Base-by-base conservation (phyloP, 140 eudicot species). In the Cichorium intybus region DNA sequence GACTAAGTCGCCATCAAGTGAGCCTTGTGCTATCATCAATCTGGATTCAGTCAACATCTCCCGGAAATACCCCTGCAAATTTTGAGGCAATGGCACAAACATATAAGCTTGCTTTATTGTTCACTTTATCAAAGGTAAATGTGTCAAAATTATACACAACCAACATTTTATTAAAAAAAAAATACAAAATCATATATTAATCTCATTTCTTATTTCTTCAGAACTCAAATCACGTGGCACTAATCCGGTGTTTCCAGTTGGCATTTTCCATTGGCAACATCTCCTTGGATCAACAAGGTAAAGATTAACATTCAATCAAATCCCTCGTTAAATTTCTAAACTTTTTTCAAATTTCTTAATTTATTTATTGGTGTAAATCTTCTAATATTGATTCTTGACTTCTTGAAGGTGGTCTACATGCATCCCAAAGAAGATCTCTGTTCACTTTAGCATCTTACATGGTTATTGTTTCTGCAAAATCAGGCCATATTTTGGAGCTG, bases 1-100 rank as follows among this genome's bases (percentile, higher is more conserved):
- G 96, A 49, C 41, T 88, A 67, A 88, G 94, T 64, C 82, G 96
- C 60, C 96, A 84, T 69, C 96, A 88, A 77, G 85, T 85, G 74
- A 85, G 89, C 59, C 85, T 88, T 81, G 78, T 88, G 74, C 89
- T 88, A 66, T 85, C 96, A 54, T 85, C 87, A 51, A 82, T 85
- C 77, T 88, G 96, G 96, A 79, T 88, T 77, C 96, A 88, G 74
- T 89, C 93, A 62, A 74, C 84, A 56, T 62, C 66, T 27, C 49
- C 60, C 10, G 89, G 74, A 29, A 88, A 85, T 53, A 50, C 76
- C 70, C 89, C 96, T 26, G 77, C 69, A 75, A 79, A 75, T 75
- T 85, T 84, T 69, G 89, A 82, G 74, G 87, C 94, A 33, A 79
- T 88, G 89, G 89, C 87, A 24, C 93, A 84, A 46, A 77, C 89